Conservation (phyloP, 495 filamentous ascomycete species). For the Amphirosellinia nigrospora region DNA sequence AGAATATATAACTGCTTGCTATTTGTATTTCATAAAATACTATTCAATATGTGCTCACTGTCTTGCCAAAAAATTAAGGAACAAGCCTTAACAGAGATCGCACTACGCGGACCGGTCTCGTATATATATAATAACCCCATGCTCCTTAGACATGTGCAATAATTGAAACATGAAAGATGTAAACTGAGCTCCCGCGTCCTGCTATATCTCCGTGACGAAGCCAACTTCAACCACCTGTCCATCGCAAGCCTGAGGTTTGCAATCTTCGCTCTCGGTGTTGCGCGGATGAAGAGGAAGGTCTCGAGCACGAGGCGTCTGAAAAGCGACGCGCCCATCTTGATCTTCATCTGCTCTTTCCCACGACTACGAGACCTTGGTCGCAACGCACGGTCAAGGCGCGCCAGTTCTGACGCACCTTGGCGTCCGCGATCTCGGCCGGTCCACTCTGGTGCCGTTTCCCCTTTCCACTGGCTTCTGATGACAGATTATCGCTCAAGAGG, state of each 20-base stretch:
- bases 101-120: background rate
- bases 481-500: slow-evolving; percentile 4
- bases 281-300: slow-evolving; percentile 70
- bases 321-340: slow-evolving; percentile 52
- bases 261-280: slow-evolving; percentile 70
- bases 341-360: slow-evolving; percentile 76
- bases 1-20: background rate
- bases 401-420: slow-evolving; percentile 50
- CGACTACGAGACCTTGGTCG: slow-evolving; percentile 70
- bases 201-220: slow-evolving; percentile 68
- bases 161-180: background rate
- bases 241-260: slow-evolving; percentile 64
- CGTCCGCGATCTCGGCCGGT: slow-evolving; percentile 42
- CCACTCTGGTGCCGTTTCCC: slow-evolving; percentile 15
- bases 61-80: background rate
- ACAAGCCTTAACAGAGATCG: background rate
- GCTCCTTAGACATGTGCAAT: too few species aligned
- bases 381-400: slow-evolving; percentile 61
- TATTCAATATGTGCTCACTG: background rate
- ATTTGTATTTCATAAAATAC: background rate
- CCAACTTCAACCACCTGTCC: slow-evolving; percentile 72
- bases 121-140: background rate
- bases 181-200: background rate
- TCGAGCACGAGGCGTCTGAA: slow-evolving; percentile 55
- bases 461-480: slow-evolving; percentile 4